These are phyloP conservation scores for Hirschfeldia incana DNA, from an alignment of 345 rosid species.

Conservation along the genomic window DNA sequence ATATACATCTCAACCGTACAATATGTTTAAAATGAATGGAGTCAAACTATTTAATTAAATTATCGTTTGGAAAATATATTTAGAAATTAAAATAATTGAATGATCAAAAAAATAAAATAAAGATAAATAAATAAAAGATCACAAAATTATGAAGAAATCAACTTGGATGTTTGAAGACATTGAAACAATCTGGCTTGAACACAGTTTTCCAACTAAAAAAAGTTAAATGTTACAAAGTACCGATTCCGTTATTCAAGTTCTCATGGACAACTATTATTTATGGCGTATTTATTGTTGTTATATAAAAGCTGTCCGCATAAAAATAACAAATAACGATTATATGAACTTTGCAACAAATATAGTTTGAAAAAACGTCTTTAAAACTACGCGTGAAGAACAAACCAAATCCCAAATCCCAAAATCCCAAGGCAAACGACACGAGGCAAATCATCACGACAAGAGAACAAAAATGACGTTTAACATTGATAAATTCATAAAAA, in stretches of 20 bases:
- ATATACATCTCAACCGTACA: background rate
- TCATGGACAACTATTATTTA: background rate
- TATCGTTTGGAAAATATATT: background rate
- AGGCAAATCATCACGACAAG: background rate
- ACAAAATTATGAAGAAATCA: background rate
- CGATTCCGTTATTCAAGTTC: background rate
- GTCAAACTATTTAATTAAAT: background rate
- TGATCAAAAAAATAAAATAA: background rate
- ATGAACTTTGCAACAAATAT: slow-evolving; percentile 20
- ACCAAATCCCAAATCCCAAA: background rate
- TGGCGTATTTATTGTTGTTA: background rate
- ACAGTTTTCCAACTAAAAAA: background rate
- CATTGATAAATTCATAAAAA: slow-evolving; percentile 3
- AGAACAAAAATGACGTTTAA: background rate
- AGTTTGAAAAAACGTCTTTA: slow-evolving; percentile 12
- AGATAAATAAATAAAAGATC: background rate
- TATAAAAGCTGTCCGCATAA: background rate
- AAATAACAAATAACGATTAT: slow-evolving; percentile 1
- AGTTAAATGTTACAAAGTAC: background rate
- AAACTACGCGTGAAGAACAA: background rate
- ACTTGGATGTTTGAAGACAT: background rate
- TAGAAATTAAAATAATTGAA: background rate
- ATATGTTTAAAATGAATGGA: background rate
- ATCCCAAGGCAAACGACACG: background rate
- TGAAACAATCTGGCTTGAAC: background rate